A percentile compares a stretch with the other conserved stretches of the same genome.
Conservation (phyloP, 345 rosid genomes). For the Rhizophora apiculata region DNA sequence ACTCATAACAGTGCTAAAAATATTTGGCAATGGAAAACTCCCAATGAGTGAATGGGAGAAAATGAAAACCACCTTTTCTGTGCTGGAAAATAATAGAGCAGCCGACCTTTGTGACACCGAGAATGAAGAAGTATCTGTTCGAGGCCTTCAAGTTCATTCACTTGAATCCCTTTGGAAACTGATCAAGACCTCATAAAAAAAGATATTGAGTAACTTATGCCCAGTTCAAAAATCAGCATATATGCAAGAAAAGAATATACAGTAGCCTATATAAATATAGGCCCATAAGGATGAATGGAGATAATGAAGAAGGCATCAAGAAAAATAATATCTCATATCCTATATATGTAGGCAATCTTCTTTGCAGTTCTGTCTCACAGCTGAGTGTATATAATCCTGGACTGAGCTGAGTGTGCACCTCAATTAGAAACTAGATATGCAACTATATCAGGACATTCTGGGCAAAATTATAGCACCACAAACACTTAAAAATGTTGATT, state of each 20-base stretch:
- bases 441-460: background rate
- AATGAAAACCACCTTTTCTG: constrained; percentile 43
- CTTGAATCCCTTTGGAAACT: constrained; percentile 56
- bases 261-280: background rate
- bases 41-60: background rate
- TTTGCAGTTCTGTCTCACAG: no score
- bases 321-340: no score
- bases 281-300: background rate
- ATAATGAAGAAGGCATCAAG: no score
- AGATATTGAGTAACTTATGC: background rate
- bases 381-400: background rate
- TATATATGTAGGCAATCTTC: no score
- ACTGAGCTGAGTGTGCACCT: background rate
- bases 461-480: background rate
- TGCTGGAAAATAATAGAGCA: constrained; percentile 84
- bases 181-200: constrained; percentile 20
- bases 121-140: constrained; percentile 64
- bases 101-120: constrained; percentile 88
- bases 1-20: background rate
- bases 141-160: constrained; percentile 48
- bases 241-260: background rate
- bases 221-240: background rate
- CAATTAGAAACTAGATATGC: background rate
- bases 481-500: background rate
- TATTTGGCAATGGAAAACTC: background rate